Conservation (phyloP, 1,139 yeast genomes). For the Debaryomycetaceae sp. region DNA sequence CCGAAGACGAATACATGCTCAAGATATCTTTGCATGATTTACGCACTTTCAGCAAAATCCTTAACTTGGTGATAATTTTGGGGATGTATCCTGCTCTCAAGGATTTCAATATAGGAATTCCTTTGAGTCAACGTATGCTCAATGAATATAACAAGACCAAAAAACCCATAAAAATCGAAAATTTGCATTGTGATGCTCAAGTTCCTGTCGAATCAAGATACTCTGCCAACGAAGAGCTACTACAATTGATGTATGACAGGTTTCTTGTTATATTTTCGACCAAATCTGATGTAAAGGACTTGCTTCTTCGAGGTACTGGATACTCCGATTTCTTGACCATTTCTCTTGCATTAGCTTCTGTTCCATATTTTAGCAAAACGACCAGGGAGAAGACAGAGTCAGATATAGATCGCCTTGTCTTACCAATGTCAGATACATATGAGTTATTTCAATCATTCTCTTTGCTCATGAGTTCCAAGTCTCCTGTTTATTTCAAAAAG, state of each 20-base stretch:
- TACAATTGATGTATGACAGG: slow-evolving; percentile 32
- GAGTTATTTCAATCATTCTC: slow-evolving; percentile 57
- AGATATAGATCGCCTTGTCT: slow-evolving; percentile 13
- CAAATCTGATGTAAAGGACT: slow-evolving; percentile 50
- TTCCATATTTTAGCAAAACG: slow-evolving; percentile 27
- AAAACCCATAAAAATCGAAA: slow-evolving; percentile 20
- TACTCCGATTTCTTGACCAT: slow-evolving; percentile 63
- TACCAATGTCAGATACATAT: slow-evolving; percentile 51
- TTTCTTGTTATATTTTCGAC: slow-evolving; percentile 30
- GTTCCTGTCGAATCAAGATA: slow-evolving; percentile 1
- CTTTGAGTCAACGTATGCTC: slow-evolving; percentile 56
- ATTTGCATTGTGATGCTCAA: slow-evolving; percentile 8
- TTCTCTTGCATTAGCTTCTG: slow-evolving; percentile 47
- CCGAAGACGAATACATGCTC: slow-evolving; percentile 41
- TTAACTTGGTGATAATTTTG: slow-evolving; percentile 61
- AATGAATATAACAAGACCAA: slow-evolving; percentile 36
- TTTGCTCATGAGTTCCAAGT: slow-evolving; percentile 42
- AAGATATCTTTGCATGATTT: slow-evolving; percentile 82
- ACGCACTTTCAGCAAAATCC: slow-evolving; percentile 62
- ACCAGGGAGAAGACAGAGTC: slow-evolving; percentile 7
- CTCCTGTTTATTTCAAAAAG: slow-evolving; percentile 36
- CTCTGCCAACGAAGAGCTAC: slow-evolving; percentile 18
- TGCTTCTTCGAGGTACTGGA: slow-evolving; percentile 69
- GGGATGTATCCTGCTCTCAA: slow-evolving; percentile 69
- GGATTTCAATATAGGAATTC: slow-evolving; percentile 55